These are phyloP conservation scores for Crassisporium funariophilum DNA, from an alignment of 768 basidiomycete genomes.

Conservation along the genomic window DNA sequence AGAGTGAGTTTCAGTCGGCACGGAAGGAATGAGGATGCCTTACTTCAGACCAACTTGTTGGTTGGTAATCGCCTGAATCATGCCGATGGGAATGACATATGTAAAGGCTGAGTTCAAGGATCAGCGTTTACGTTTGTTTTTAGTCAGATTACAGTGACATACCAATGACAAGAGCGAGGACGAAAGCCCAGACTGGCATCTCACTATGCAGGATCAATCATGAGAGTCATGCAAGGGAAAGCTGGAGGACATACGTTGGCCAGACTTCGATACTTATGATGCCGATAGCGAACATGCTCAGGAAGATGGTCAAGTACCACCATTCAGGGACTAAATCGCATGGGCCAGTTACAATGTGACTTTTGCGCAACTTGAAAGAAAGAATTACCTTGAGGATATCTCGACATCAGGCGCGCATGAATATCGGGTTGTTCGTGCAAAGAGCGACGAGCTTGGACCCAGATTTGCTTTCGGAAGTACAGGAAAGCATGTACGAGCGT, in stretches of 20 bases:
- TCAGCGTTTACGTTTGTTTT: constrained; percentile 28
- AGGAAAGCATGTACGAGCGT: constrained; percentile 68
- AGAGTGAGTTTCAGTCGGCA: background rate
- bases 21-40: constrained; percentile 2
- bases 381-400: constrained; percentile 51
- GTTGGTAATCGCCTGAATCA: constrained; percentile 73
- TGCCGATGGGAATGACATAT: constrained; percentile 68
- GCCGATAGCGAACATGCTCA: constrained; percentile 64
- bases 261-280: constrained; percentile 68
- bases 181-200: constrained; percentile 47
- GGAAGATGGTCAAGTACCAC: constrained; percentile 75
- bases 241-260: constrained; percentile 47
- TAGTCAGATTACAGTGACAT: constrained; percentile 31
- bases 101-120: constrained; percentile 37
- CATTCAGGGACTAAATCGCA: constrained; percentile 61
- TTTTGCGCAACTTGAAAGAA: background rate
- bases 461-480: constrained; percentile 77
- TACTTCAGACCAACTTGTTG: constrained; percentile 69
- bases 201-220: constrained; percentile 41
- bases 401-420: constrained; percentile 77
- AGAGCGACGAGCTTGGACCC: constrained; percentile 64
- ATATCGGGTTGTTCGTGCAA: constrained; percentile 79
- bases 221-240: too few species aligned
- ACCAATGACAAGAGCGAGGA: constrained; percentile 65
- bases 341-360: background rate